Evolutionary conservation across 306 rosid genomes (phyloP).

Genomic region (Quercus alba): DNA sequence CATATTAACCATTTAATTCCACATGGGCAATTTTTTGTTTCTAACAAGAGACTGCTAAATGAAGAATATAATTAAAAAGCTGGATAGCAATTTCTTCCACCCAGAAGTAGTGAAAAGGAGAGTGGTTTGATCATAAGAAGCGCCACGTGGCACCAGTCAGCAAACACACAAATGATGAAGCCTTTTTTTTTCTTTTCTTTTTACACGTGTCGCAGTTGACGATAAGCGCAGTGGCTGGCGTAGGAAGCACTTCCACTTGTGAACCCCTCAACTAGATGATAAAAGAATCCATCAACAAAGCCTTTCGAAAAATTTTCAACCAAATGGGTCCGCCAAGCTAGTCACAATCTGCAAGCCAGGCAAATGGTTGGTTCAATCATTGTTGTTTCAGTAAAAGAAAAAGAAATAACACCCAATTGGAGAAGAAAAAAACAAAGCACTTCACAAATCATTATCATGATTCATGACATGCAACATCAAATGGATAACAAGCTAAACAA

Average conservation of each 20-base stretch:
- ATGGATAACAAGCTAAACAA: not conserved
- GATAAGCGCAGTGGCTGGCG: not conserved
- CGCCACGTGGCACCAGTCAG: not conserved
- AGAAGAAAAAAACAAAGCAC: not conserved
- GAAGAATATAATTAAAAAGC: not conserved
- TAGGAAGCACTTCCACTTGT: not conserved
- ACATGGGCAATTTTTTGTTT: not conserved
- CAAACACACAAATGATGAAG: not conserved
- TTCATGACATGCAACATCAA: slow-evolving; percentile 1
- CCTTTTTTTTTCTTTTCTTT: not conserved
- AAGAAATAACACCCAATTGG: not conserved
- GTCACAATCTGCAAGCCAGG: slow-evolving; percentile 20
- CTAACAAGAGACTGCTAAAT: not conserved
- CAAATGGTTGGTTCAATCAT: slow-evolving; percentile 35
- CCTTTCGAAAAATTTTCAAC: not conserved
- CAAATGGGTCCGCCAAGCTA: slow-evolving; percentile 27
- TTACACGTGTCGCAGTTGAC: not conserved
- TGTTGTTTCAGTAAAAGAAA: slow-evolving; percentile 12
- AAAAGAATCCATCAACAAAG: not conserved
- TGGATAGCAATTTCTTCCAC: not conserved
- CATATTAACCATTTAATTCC: not conserved
- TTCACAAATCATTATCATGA: not conserved
- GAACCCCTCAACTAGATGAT: not conserved
- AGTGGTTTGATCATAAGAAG: not conserved
- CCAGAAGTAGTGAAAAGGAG: not conserved